Percentiles rank a stretch among this genome's conserved stretches.
These are phyloP conservation scores for Cinchona pubescens DNA, from an alignment of 257 asterid species.

Conservation along the genomic window DNA sequence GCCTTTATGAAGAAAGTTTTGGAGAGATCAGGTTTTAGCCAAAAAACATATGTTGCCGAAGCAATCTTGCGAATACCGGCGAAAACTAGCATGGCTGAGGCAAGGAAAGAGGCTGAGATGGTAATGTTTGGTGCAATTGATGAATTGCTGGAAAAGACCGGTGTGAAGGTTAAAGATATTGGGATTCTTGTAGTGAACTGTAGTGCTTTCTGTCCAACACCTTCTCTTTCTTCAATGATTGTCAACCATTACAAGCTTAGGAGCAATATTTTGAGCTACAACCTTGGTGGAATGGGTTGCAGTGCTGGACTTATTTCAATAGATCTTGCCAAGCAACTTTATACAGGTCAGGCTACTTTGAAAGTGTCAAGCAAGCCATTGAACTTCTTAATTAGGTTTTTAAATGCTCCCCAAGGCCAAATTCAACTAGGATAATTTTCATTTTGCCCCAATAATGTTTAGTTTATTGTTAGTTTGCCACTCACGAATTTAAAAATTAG, in stretches of 20 bases:
- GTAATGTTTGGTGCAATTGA: no score
- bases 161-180: conserved; percentile 26
- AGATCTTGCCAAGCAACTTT: conserved; percentile 40
- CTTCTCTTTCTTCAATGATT: conserved; percentile 34
- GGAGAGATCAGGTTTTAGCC: conserved; percentile 27
- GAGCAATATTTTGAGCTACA: conserved; percentile 27
- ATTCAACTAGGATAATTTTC: no score
- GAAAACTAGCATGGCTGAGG: conserved; percentile 14
- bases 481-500: no score
- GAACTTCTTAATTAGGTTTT: no score
- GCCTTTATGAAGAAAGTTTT: conserved; percentile 25
- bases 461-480: no score
- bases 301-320: conserved; percentile 40
- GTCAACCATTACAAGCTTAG: conserved; percentile 40
- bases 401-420: no score
- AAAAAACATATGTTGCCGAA: conserved; percentile 19
- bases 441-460: no score
- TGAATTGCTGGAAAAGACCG: conserved; percentile 27
- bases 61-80: conserved; percentile 8
- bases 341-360: conserved; percentile 47
- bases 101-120: conserved; percentile 29
- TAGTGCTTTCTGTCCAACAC: conserved; percentile 26
- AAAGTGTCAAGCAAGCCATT: no score
- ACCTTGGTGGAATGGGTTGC: conserved; percentile 44
- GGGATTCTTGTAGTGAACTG: conserved; percentile 38